Conservation (phyloP, 441 rosid species). For the Metrosideros polymorpha region DNA sequence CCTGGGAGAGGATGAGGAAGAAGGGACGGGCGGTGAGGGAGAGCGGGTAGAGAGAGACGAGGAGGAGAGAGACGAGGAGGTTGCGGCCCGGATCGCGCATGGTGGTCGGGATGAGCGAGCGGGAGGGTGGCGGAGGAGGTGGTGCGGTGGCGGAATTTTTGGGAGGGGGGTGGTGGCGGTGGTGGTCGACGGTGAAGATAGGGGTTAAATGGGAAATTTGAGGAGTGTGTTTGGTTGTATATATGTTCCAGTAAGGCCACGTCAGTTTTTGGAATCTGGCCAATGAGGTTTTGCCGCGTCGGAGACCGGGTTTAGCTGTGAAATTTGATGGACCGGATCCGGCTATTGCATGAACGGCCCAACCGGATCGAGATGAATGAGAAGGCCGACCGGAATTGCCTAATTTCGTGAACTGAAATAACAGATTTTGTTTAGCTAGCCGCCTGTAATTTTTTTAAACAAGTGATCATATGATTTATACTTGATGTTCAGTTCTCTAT, state of each 20-base stretch:
- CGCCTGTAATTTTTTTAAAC: background rate
- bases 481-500: too few species aligned
- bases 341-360: background rate
- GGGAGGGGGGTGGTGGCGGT: background rate
- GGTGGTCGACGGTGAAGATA: background rate
- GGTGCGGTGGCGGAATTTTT: background rate
- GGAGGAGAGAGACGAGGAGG: slow-evolving; percentile 18
- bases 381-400: background rate
- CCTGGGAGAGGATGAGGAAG: slow-evolving; percentile 70
- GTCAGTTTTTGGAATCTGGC: background rate
- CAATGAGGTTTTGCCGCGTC: slow-evolving; percentile 4
- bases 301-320: background rate
- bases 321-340: background rate
- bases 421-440: background rate
- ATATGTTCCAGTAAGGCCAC: slow-evolving; percentile 1
- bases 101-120: background rate
- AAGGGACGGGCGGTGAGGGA: slow-evolving; percentile 50
- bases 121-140: background rate
- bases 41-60: slow-evolving; percentile 20
- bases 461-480: background rate
- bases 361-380: background rate
- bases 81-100: background rate
- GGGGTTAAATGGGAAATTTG: background rate
- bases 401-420: background rate
- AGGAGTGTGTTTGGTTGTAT: background rate